phyloP scores from a whole-genome alignment of 2,329 filamentous ascomycete species.

The Sarocladiaceae sp. region DNA sequence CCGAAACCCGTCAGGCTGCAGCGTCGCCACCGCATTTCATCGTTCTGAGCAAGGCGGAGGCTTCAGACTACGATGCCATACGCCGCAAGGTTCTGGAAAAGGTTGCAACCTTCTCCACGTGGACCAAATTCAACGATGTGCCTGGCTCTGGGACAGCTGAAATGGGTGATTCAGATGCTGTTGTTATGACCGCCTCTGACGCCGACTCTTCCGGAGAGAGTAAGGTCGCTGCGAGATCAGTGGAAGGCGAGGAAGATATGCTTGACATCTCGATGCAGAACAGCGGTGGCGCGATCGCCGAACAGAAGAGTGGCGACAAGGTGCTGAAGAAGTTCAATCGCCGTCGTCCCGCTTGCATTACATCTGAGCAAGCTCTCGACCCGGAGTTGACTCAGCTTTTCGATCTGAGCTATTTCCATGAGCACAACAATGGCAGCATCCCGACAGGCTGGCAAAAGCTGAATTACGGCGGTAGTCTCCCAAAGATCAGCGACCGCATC shows the following conservation, averaged over 20 bases:
- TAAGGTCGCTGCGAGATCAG: constrained; percentile 68
- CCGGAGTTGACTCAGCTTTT: constrained; percentile 66
- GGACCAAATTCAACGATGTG: constrained; percentile 52
- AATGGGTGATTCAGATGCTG: constrained; percentile 59
- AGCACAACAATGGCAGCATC: constrained; percentile 47
- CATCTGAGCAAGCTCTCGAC: constrained; percentile 51
- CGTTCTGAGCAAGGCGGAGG: constrained; percentile 67
- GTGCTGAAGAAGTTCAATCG: constrained; percentile 42
- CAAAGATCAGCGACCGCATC: constrained; percentile 42
- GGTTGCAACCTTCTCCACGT: constrained; percentile 69
- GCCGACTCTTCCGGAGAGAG: constrained; percentile 62
- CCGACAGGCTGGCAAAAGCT: constrained; percentile 64
- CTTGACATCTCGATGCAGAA: constrained; percentile 86
- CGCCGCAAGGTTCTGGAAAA: constrained; percentile 73
- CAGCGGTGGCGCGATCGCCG: constrained; percentile 28
- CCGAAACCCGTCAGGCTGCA: constrained; percentile 25
- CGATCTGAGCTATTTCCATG: constrained; percentile 61
- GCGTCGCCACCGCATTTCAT: constrained; percentile 60
- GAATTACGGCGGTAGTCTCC: constrained; percentile 47
- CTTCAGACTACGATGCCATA: constrained; percentile 60
- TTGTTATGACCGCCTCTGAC: constrained; percentile 57
- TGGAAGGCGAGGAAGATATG: constrained; percentile 84
- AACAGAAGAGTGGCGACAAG: constrained; percentile 13
- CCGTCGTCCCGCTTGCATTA: constrained; percentile 46
- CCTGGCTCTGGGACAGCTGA: constrained; percentile 40